Evolutionary conservation across 2,329 filamentous ascomycete species (phyloP), one percentile per base, ranked within the genome.

Genomic region (Colletotrichum ledebouriae): DNA sequence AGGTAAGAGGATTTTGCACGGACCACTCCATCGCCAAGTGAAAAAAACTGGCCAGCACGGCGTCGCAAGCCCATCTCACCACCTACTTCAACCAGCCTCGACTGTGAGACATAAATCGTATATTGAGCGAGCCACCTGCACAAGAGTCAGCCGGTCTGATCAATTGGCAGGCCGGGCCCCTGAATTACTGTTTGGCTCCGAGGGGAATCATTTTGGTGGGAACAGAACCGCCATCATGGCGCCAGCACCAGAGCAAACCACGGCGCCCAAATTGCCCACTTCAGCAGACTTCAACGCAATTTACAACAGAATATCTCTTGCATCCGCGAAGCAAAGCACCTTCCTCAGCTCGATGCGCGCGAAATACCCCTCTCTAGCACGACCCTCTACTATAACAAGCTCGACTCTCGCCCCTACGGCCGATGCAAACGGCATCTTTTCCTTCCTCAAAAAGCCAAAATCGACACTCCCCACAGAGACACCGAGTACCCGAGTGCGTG

Each of bases 251-350:
- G 33, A 34, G 20, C 20, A 20, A 46, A 13, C 20, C 33, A 11
- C 10, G 52, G 50, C 64, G 52, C 68, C 62, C 57, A 62, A 58
- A 20, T 62, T 71, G 55, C 80, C 81, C 55, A 73, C 78, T 55
- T 79, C 79, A 25, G 72, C 78, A 63, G 75, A 82, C 73, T 76
- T 75, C 74, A 77, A 77, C 71, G 74, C 78, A 63, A 72, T 82
- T 56, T 75, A 79, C 68, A 84, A 84, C 77, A 77, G 77, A 67
- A 79, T 84, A 64, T 78, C 80, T 64, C 76, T 84, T 59, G 75
- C 78, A 71, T 71, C 80, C 44, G 72, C 81, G 59, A 75, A 77
- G 10, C 78, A 77, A 64, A 72, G 77, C 4, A 74, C 75, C 33
- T 72, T 82, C 63, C 75, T 81, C 20, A 72, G 75, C 20, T 74